A percentile compares a stretch with the other conserved stretches of the same genome.
Evolutionary conservation across 208 protist genomes (phyloP).

Genomic region (Acanthamoeba royreba): DNA sequence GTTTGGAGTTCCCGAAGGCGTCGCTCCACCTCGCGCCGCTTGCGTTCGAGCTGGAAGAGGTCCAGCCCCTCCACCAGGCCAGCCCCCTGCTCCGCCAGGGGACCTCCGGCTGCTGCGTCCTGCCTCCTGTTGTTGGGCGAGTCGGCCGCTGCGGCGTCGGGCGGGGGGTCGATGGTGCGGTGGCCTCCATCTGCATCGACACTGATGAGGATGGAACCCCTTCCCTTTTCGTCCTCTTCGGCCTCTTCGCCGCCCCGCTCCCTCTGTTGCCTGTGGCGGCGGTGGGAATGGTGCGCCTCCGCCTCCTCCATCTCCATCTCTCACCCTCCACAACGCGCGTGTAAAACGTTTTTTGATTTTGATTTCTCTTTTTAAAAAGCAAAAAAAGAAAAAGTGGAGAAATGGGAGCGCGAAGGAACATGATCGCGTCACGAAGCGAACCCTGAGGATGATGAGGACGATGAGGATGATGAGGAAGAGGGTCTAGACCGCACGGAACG

Average conservation of each 20-base stretch:
- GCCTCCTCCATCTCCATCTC: not conserved
- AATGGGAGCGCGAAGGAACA: too few species aligned
- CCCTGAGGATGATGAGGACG: not conserved
- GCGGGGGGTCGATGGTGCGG: not conserved
- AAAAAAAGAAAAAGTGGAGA: too few species aligned
- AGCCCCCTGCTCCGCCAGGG: too few species aligned
- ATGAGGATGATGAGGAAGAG: not conserved
- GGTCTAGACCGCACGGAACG: not conserved
- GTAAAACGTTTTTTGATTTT: too few species aligned
- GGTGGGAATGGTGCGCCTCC: not conserved
- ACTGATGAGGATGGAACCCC: not conserved
- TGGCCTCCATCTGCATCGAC: not conserved
- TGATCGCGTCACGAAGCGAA: too few species aligned
- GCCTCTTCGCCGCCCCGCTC: too few species aligned
- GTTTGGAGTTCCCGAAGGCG: not conserved
- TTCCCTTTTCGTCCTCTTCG: not conserved
- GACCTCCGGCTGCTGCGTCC: too few species aligned
- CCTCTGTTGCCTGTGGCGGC: not conserved
- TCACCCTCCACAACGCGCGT: too few species aligned
- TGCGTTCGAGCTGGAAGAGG: not conserved
- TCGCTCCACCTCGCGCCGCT: not conserved
- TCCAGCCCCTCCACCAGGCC: not conserved
- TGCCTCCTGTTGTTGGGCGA: too few species aligned
- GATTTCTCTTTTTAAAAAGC: too few species aligned
- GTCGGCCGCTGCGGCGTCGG: not conserved